Evolutionary conservation across 202 grass and related monocot species (phyloP).

Genomic region (Zoysia matrella): DNA sequence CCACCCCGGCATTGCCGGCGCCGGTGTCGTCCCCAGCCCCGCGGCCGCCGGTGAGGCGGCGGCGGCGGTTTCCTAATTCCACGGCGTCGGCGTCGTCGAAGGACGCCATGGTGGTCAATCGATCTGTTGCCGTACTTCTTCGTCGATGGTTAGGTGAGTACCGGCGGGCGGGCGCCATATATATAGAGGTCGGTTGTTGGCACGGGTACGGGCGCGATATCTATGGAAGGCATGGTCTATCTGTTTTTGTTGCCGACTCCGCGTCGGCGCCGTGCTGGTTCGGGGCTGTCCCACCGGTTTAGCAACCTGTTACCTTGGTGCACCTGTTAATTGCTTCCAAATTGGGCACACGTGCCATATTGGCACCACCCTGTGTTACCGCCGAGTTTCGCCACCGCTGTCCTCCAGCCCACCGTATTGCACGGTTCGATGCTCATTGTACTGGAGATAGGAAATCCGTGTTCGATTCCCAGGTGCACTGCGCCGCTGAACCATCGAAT

Average conservation of each 20-base stretch:
- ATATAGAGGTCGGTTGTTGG: not conserved
- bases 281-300: not conserved
- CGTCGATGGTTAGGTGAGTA: not conserved
- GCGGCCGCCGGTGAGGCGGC: constrained; percentile 32
- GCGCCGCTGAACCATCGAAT: no score
- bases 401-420: no score
- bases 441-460: no score
- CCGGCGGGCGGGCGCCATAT: not conserved
- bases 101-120: constrained; percentile 34
- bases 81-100: not conserved
- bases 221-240: not conserved
- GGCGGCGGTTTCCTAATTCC: constrained; percentile 31
- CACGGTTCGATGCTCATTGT: no score
- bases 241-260: not conserved
- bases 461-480: no score
- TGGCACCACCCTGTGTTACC: no score
- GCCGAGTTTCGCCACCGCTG: no score
- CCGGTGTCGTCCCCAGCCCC: not conserved
- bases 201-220: not conserved
- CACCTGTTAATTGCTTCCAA: no score
- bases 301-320: not conserved
- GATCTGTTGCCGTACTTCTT: not conserved
- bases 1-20: constrained; percentile 17
- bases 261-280: not conserved
- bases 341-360: no score